A percentile compares a stretch with the other conserved stretches of the same genome.
Evolutionary conservation across 1,284 basidiomycete genomes (phyloP).

Genomic region (Ganoderma resinaceum): DNA sequence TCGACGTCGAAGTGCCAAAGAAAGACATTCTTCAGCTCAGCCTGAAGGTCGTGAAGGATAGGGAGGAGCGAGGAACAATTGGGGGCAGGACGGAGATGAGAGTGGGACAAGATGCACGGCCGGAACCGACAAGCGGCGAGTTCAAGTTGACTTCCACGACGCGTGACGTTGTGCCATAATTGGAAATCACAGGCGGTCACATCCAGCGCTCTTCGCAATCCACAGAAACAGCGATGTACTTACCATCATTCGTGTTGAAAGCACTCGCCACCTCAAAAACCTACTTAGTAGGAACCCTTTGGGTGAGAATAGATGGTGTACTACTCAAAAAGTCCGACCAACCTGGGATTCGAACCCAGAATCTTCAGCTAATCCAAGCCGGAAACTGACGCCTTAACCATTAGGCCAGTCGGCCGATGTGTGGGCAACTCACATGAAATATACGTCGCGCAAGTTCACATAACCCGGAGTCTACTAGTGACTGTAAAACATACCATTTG

Average conservation of each 20-base stretch:
- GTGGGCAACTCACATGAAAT: neutral
- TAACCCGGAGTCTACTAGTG: too few species aligned
- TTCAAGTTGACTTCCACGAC: constrained; percentile 11
- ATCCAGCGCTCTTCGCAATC: too few species aligned
- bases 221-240: too few species aligned
- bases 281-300: too few species aligned
- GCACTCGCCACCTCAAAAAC: too few species aligned
- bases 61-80: neutral
- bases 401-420: constrained; percentile 33
- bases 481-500: too few species aligned
- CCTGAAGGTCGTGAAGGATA: neutral
- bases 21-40: constrained; percentile 45
- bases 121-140: constrained; percentile 8
- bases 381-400: constrained; percentile 46
- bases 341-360: constrained; percentile 61
- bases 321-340: constrained; percentile 42
- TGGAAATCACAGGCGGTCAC: constrained; percentile 11
- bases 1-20: constrained; percentile 44
- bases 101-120: neutral
- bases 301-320: neutral
- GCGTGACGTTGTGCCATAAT: constrained; percentile 12
- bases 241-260: too few species aligned
- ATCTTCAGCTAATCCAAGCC: constrained; percentile 52
- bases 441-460: too few species aligned
- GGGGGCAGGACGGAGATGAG: constrained; percentile 5